Evolutionary conservation across 2,329 filamentous ascomycete species (phyloP).

Genomic region (Xylariales sp.): DNA sequence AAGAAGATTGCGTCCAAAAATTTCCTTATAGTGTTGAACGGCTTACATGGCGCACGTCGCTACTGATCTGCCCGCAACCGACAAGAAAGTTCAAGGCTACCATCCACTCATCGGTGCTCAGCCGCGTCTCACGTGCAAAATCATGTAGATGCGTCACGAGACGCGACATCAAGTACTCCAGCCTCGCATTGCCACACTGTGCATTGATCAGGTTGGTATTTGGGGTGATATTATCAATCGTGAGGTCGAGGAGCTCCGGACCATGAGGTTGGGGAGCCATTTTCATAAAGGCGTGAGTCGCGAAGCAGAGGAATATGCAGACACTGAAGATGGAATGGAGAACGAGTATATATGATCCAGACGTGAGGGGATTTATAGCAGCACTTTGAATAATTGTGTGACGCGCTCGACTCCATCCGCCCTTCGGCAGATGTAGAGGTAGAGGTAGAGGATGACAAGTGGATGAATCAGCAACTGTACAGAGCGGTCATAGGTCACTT

Average conservation of each 20-base stretch:
- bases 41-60: constrained; percentile 65
- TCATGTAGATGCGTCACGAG: constrained; percentile 76
- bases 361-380: no score
- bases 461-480: no score
- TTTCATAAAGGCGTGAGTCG: no score
- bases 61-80: constrained; percentile 67
- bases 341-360: no score
- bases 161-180: constrained; percentile 68
- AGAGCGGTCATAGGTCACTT: no score
- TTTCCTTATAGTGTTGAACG: neutral
- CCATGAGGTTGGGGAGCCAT: constrained; percentile 20
- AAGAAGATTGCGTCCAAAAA: neutral
- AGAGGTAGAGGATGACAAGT: no score
- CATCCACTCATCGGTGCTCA: constrained; percentile 78
- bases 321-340: no score
- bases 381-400: no score
- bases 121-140: constrained; percentile 72
- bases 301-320: no score
- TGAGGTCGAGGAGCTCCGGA: constrained; percentile 63
- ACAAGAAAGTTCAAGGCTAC: constrained; percentile 67
- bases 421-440: no score
- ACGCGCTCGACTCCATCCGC: no score
- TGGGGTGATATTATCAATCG: constrained; percentile 74
- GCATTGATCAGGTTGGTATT: constrained; percentile 74
- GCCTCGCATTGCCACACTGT: constrained; percentile 57